Evolutionary conservation across 805 yeast species (phyloP), one percentile per base, ranked within the genome.

Genomic region (Barnettozyma pratensis): DNA sequence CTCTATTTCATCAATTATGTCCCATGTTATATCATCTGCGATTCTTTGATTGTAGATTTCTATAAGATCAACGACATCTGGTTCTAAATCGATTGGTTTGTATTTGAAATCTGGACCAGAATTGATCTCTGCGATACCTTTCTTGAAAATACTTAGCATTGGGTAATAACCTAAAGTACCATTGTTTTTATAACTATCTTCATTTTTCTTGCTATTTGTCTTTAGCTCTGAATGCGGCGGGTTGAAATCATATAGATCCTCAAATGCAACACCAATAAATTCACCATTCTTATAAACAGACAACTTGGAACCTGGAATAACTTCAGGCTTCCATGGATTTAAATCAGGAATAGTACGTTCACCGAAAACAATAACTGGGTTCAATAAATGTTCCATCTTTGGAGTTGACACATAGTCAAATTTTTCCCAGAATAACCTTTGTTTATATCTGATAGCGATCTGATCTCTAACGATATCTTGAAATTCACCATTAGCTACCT

Each of bases 161-260:
- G 99, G 98, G 66, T 83, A 94, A 63, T 94, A 94, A 0, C 98
- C 99, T 47, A 89, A 67, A 39, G 80, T 70, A 0, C 96, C 96
- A 62, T 94, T 97, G 62, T 94, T 95, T 11, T 58, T 79, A 59
- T 69, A 54, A 66, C 70, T 65, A 48, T 65, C 67, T 39, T 64
- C 67, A 39, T 71, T 74, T 52, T 69, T 68, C 47, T 68, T 69
- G 9, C 29, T 44, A 14, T 50, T 48, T 0, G 53, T 46, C 41
- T 69, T 70, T 41, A 76, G 66, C 52, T 79, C 82, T 38, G 91
- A 79, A 48, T 83, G 74, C 3, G 96, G 91, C 0, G 97, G 96
- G 43, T 86, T 65, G 59, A 88, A 91, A 28, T 89, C 85, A 53
- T 79, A 81, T 37, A 92, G 63, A 32, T 81, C 77, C 49, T 79